These are phyloP conservation scores for Spergularia marina DNA, from an alignment of 148 eudicot genomes.

Conservation along the genomic window DNA sequence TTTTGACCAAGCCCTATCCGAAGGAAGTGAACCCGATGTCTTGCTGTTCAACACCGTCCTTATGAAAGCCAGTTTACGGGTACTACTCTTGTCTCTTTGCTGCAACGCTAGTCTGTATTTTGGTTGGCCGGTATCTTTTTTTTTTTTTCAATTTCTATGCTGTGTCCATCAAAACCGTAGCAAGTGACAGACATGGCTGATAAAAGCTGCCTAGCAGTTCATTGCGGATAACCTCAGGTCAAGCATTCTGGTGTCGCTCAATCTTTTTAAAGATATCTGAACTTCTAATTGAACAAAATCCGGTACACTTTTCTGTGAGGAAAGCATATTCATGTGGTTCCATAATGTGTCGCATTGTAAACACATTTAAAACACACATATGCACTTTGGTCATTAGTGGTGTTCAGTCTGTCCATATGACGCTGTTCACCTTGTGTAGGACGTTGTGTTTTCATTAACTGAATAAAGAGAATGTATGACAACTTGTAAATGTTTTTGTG, in stretches of 20 bases:
- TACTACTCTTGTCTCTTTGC: conserved; percentile 24
- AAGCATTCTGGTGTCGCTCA: background rate
- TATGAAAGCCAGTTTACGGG: conserved; percentile 52
- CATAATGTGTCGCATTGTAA: too few relatives aligned
- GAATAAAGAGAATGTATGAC: background rate
- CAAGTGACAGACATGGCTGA: background rate
- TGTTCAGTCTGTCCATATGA: too few relatives aligned
- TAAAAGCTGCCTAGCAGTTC: background rate
- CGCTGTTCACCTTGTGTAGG: background rate
- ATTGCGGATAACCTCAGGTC: background rate
- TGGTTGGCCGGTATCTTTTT: background rate
- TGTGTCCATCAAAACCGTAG: background rate
- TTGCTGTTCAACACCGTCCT: conserved; percentile 65
- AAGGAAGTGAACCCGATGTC: conserved; percentile 60
- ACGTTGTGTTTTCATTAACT: background rate
- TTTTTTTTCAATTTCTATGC: background rate
- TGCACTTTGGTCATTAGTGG: too few relatives aligned
- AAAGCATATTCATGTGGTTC: too few relatives aligned
- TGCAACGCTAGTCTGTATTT: background rate
- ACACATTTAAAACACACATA: too few relatives aligned
- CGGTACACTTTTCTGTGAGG: too few relatives aligned
- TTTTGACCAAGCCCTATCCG: conserved; percentile 51
- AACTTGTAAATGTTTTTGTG: background rate
- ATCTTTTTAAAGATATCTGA: background rate
- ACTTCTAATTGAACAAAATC: background rate